These are phyloP conservation scores for Cladophialophora yegresii DNA, from an alignment of 2,329 filamentous ascomycete genomes.

Conservation along the genomic window DNA sequence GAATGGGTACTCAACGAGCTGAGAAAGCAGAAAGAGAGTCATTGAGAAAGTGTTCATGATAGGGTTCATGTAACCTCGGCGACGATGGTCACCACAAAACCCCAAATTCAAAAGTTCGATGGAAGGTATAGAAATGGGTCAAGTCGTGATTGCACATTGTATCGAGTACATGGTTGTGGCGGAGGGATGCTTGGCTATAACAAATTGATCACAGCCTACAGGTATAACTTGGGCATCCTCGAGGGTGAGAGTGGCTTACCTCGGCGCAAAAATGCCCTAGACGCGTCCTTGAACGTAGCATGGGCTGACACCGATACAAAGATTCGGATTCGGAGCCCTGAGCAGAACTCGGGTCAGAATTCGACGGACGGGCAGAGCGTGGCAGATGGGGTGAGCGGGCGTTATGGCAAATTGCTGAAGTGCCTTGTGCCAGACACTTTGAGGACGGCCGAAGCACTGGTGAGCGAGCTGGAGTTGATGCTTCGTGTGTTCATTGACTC, in stretches of 20 bases:
- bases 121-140: constrained; percentile 21
- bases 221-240: constrained; percentile 49
- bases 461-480: constrained; percentile 38
- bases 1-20: not conserved
- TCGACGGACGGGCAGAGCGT: constrained; percentile 65
- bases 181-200: constrained; percentile 53
- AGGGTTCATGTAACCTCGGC: not conserved
- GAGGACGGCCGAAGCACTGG: constrained; percentile 35
- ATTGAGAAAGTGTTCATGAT: not conserved
- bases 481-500: constrained; percentile 45
- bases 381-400: constrained; percentile 64
- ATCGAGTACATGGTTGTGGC: constrained; percentile 39
- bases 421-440: constrained; percentile 40
- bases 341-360: not conserved
- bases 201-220: constrained; percentile 52
- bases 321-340: constrained; percentile 41
- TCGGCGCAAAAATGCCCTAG: constrained; percentile 44
- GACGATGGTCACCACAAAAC: not conserved
- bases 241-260: constrained; percentile 43
- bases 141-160: constrained; percentile 33
- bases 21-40: not conserved
- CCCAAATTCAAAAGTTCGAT: not conserved
- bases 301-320: constrained; percentile 51
- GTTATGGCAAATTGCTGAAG: constrained; percentile 61
- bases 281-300: constrained; percentile 43